Evolutionary conservation across 2,329 filamentous ascomycete species (phyloP).

Genomic region (Teratosphaeriaceae sp.): DNA sequence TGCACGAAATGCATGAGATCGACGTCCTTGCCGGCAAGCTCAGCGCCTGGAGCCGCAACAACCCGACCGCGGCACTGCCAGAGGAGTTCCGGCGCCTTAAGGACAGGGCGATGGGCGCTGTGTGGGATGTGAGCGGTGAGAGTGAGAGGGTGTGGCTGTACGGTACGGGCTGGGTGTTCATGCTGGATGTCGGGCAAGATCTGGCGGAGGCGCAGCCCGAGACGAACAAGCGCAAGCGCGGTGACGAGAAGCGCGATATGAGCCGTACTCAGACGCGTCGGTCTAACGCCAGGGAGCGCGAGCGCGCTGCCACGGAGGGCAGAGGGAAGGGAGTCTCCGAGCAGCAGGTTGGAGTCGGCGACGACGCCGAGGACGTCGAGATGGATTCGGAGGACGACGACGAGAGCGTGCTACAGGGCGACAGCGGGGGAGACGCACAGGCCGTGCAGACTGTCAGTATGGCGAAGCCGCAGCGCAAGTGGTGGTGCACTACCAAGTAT

Average conservation of each 20-base stretch:
- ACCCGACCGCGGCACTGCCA: constrained; percentile 69
- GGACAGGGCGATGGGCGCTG: constrained; percentile 72
- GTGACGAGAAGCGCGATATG: background rate
- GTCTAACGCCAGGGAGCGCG: too few relatives aligned
- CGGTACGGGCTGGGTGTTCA: constrained; percentile 78
- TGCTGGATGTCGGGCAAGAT: constrained; percentile 78
- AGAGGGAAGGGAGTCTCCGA: constrained; percentile 24
- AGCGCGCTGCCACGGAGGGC: constrained; percentile 27
- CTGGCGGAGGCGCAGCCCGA: constrained; percentile 34
- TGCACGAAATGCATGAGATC: constrained; percentile 68
- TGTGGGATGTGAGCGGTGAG: constrained; percentile 62
- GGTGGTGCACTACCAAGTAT: constrained; percentile 90
- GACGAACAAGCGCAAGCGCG: constrained; percentile 22
- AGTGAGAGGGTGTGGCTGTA: constrained; percentile 78
- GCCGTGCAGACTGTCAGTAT: too few relatives aligned
- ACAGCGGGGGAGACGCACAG: too few relatives aligned
- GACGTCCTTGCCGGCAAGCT: constrained; percentile 70
- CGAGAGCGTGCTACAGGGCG: constrained; percentile 27
- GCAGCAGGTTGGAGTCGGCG: constrained; percentile 17
- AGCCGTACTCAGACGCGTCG: too few relatives aligned
- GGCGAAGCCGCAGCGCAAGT: constrained; percentile 33
- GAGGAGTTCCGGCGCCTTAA: constrained; percentile 65
- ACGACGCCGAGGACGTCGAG: constrained; percentile 34
- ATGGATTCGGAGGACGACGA: constrained; percentile 40
- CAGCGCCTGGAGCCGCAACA: constrained; percentile 78